Evolutionary conservation across 179 eudicot species (phyloP), one percentile per base, ranked within the genome.

Genomic region (Beta corolliflora): DNA sequence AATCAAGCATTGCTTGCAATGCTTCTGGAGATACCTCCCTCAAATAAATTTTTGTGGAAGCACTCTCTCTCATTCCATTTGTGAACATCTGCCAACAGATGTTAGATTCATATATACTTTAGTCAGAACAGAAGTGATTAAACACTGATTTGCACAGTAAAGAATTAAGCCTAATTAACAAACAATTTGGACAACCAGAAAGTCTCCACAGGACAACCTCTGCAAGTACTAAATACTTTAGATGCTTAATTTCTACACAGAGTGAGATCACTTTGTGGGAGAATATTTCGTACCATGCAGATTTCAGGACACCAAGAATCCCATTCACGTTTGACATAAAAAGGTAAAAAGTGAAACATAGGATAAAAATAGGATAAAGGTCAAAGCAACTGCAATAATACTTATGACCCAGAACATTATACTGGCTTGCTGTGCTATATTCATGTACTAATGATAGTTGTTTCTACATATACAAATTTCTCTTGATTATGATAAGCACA

Each of bases 41-140:
- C 77, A 95, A 80, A 84, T 84, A 81, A 81, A 92, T 82, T 86
- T 86, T 84, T 44, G 91, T 75, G 23, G 98, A 88, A 81, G 83
- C 79, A 85, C 94, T 95, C 86, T 95, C 99, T 58, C 87, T 88
- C 99, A 95, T 95, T 72, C 99, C 99, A 75, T 95, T 95, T 45
- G 99, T 95, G 85, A 95, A 91, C 99, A 95, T 95, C 99, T 95
- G 92, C 84, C 81, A 84, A 56, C 80, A 81, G 29, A 83, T 84
- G 64, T 67, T 81, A 69, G 71, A 53, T 66, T 36, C 13, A 82
- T 75, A 31, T 59, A 72, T 48, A 54, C 73, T 63, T 71, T 55
- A 29, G 45, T 19, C 8, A 44, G n/a, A n/a, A 65, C 53, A 73
- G 48, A 75, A 68, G 53, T 50, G 31, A 41, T 36, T 15, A 75